phyloP scores from a whole-genome alignment of 192 early-diverging fungal genomes.

The Backusella macrospora region DNA sequence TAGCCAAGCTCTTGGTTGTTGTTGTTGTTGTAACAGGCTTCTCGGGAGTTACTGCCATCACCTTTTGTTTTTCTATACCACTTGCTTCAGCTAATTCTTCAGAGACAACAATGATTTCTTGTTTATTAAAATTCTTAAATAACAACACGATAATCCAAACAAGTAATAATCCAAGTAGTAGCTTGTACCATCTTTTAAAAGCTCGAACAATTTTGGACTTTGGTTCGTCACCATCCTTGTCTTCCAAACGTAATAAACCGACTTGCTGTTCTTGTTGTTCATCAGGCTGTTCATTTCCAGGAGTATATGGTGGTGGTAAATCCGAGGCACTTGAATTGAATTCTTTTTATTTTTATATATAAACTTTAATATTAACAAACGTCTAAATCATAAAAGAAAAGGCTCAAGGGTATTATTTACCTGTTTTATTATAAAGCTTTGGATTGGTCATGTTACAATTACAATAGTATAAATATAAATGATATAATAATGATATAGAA shows the following conservation, averaged over 20 bases:
- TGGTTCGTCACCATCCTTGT: background rate
- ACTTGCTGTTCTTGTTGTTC: background rate
- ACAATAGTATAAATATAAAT: background rate
- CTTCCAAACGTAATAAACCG: background rate
- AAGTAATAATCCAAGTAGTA: background rate
- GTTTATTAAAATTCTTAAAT: background rate
- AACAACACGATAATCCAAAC: background rate
- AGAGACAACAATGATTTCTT: background rate
- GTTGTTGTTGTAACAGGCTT: background rate
- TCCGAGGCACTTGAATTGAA: constrained; percentile 7
- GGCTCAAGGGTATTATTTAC: background rate
- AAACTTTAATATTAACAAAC: background rate
- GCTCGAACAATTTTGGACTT: background rate
- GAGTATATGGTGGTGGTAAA: constrained; percentile 4
- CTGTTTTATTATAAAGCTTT: constrained; percentile 9
- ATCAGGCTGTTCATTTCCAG: background rate
- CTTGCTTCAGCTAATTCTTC: background rate
- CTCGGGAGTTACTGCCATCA: background rate
- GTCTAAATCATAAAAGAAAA: background rate
- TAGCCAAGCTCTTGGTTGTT: background rate
- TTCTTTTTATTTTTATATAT: background rate
- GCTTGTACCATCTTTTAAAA: constrained; percentile 3
- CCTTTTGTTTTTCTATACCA: background rate
- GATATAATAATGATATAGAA: background rate
- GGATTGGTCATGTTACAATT: background rate